Evolutionary conservation across 2,329 filamentous ascomycete genomes (phyloP).

Genomic region (Cladosporium sp.): DNA sequence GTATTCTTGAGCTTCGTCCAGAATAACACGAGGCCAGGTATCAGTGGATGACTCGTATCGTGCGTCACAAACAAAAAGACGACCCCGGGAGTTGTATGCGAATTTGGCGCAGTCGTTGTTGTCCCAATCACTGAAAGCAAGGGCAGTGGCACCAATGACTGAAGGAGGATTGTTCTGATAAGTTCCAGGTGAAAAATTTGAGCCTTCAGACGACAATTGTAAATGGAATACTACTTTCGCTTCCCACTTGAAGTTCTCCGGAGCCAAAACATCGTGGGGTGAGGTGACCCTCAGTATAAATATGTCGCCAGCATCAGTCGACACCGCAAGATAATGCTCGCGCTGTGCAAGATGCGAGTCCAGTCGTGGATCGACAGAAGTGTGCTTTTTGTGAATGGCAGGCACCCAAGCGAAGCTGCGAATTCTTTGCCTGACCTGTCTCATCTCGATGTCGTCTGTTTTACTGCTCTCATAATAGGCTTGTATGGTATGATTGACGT

Average conservation of each 20-base stretch:
- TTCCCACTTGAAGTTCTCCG: constrained; percentile 22
- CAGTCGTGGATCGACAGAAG: neutral
- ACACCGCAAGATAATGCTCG: constrained; percentile 38
- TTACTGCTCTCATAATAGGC: constrained; percentile 38
- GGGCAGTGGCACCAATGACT: neutral
- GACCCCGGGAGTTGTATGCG: neutral
- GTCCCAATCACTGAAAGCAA: constrained; percentile 24
- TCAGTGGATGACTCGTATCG: neutral
- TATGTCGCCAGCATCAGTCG: constrained; percentile 46
- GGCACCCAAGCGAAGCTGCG: constrained; percentile 45
- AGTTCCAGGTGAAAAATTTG: neutral
- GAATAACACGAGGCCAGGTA: neutral
- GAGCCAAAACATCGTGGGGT: constrained; percentile 36
- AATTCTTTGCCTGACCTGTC: constrained; percentile 40
- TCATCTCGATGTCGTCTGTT: constrained; percentile 28
- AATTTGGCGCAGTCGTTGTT: neutral
- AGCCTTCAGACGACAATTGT: neutral
- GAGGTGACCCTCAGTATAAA: constrained; percentile 40
- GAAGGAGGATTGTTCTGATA: neutral
- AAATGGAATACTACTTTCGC: constrained; percentile 21
- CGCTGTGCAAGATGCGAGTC: constrained; percentile 5
- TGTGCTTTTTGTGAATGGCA: neutral
- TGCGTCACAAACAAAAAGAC: neutral
- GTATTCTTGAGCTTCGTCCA: constrained; percentile 8
- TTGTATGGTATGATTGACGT: constrained; percentile 54